These are phyloP conservation scores for Neurospora sp. DNA, from an alignment of 2,329 filamentous ascomycete genomes.

Conservation along the genomic window DNA sequence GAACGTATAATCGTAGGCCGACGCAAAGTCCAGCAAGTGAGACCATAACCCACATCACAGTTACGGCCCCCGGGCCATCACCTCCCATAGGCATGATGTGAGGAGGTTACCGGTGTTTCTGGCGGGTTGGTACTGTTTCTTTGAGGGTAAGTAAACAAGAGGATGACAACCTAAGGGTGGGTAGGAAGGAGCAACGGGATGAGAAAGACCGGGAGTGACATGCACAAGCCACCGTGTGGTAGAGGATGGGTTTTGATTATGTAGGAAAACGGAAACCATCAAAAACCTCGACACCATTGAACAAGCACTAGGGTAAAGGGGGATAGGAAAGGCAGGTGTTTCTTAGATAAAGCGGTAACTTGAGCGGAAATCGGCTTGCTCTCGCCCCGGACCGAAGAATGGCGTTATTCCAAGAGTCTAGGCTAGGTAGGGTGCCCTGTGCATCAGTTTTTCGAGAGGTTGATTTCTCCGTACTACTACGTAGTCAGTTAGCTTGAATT, in stretches of 20 bases:
- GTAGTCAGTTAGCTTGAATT: background rate
- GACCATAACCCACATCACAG: slow-evolving; percentile 8
- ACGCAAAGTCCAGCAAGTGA: slow-evolving; percentile 2
- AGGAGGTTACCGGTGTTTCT: background rate
- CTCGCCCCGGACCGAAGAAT: background rate
- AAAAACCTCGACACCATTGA: background rate
- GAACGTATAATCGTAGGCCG: slow-evolving; percentile 7
- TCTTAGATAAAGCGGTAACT: background rate
- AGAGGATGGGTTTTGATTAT: background rate
- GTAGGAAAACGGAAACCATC: background rate
- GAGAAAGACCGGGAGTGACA: background rate
- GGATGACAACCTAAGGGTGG: background rate
- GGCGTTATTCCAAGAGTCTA: background rate
- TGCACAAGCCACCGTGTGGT: background rate
- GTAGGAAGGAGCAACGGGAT: background rate
- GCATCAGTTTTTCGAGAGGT: background rate
- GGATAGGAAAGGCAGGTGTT: background rate
- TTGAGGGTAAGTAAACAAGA: background rate
- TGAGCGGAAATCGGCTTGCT: background rate
- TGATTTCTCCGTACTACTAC: background rate
- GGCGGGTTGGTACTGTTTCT: background rate
- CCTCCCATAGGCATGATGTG: slow-evolving; percentile 4
- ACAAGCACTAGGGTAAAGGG: no score
- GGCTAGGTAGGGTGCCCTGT: background rate
- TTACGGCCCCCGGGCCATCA: slow-evolving; percentile 5